Evolutionary conservation across 78 protist genomes (phyloP), one percentile per base, ranked within the genome.

Genomic region (Neovahlkampfia damariscottae): DNA sequence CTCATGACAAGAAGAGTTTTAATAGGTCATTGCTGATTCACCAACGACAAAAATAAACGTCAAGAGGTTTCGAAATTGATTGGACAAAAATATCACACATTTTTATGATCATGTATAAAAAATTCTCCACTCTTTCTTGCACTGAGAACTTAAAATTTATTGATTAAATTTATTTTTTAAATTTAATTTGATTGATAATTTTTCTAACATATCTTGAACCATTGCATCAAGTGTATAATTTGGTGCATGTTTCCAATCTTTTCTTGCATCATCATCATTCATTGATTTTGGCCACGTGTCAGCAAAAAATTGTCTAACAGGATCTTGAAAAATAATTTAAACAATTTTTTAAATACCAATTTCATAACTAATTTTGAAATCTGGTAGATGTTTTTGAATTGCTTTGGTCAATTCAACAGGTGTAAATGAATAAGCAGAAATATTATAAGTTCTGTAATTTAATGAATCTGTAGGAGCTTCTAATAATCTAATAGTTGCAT

Each of bases 241-340:
- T 10, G 8, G 59, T 9, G 29, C 77, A 27, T 35, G 68, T n/a
- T 36, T 70, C 91, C 91, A 88, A 73, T 89, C 93, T 9, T 27
- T 9, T 3, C 85, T 67, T 2, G 93, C 93, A 3, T 37, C 10
- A 29, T 76, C 30, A 58, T 86, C 90, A 59, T 89, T 89, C 8
- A 89, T 39, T 9, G 40, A 30, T 30, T 38, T 35, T 10, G 93
- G 93, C 93, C 92, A 89, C n/a, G 84, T 39, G 37, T 79, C 86
- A 2, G 93, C 93, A 31, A 89, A 84, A 34, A 7, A 40, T 29
- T 89, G 90, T 27, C 92, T 34, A 68, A 89, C n/a, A n/a, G 35
- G 72, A 69, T 35, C 28, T 68, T n/a, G n/a, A n/a, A n/a, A n/a
- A n/a, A n/a, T n/a, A n/a, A n/a, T n/a, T n/a, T n/a, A n/a, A n/a